These are phyloP conservation scores for Tylopilus sp. DNA, from an alignment of 1,284 basidiomycete genomes.

Conservation along the genomic window DNA sequence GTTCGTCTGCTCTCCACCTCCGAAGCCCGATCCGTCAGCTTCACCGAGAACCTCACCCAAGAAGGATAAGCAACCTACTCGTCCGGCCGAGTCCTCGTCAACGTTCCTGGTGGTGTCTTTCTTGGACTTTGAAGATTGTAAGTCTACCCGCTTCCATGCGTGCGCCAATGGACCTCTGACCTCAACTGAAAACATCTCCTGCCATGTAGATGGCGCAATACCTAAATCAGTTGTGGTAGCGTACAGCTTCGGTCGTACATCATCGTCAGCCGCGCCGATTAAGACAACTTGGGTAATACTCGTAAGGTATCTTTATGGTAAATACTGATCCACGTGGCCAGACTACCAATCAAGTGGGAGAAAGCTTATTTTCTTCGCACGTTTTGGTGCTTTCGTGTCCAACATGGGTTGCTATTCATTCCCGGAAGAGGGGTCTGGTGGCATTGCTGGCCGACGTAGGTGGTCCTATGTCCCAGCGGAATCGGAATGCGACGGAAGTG, in stretches of 20 bases:
- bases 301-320: neutral
- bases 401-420: constrained; percentile 18
- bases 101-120: constrained; percentile 51
- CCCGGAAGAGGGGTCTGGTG: constrained; percentile 32
- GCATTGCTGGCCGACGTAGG: constrained; percentile 44
- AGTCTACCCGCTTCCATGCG: constrained; percentile 19
- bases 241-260: constrained; percentile 36
- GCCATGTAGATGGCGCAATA: constrained; percentile 39
- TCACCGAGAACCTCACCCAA: constrained; percentile 33
- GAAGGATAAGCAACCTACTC: constrained; percentile 29
- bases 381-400: constrained; percentile 42
- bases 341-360: constrained; percentile 35
- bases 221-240: constrained; percentile 47
- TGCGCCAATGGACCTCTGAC: neutral
- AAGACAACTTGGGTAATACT: constrained; percentile 33
- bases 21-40: constrained; percentile 20
- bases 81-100: constrained; percentile 28
- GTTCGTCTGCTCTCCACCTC: constrained; percentile 44
- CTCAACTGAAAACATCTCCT: neutral
- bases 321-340: constrained; percentile 20
- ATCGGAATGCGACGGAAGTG: constrained; percentile 37
- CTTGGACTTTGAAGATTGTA: constrained; percentile 60
- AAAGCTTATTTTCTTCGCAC: constrained; percentile 39
- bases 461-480: constrained; percentile 36
- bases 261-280: constrained; percentile 14